A percentile compares a stretch with the other conserved stretches of the same genome.
Conservation (phyloP, 2,329 filamentous ascomycete species). For the Trematosphaeria pertusa region DNA sequence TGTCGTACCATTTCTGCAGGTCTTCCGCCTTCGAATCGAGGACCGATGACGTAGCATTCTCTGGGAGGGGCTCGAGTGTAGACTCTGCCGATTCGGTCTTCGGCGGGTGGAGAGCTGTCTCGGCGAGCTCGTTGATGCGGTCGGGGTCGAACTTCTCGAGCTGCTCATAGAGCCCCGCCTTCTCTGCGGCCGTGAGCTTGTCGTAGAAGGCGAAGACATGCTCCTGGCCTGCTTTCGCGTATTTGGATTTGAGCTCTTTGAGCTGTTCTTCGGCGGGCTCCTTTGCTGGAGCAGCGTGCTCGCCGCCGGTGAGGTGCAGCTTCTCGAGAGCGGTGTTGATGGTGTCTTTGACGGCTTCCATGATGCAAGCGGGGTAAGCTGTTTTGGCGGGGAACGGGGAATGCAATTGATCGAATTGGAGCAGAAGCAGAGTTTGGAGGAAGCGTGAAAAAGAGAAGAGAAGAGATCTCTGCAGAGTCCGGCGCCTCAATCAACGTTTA, state of each 20-base stretch:
- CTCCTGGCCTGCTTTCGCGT: slow-evolving; percentile 75
- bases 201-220: slow-evolving; percentile 92
- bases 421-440: neutral
- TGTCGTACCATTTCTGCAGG: slow-evolving; percentile 82
- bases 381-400: slow-evolving; percentile 16
- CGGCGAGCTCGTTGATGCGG: slow-evolving; percentile 85
- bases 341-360: slow-evolving; percentile 51
- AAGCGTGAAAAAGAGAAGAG: slow-evolving; percentile 2
- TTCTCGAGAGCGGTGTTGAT: slow-evolving; percentile 52
- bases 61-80: slow-evolving; percentile 84
- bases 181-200: slow-evolving; percentile 73
- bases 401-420: slow-evolving; percentile 16
- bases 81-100: slow-evolving; percentile 61
- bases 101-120: slow-evolving; percentile 81
- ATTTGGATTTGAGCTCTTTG: slow-evolving; percentile 72
- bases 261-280: slow-evolving; percentile 72
- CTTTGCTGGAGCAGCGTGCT: slow-evolving; percentile 45
- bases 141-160: slow-evolving; percentile 81
- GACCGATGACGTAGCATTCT: slow-evolving; percentile 85
- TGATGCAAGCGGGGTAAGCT: slow-evolving; percentile 43
- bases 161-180: slow-evolving; percentile 81
- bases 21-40: slow-evolving; percentile 84
- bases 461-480: slow-evolving; percentile 13
- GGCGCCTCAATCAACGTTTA: slow-evolving; percentile 25
- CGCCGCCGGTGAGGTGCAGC: slow-evolving; percentile 47